Base-by-base conservation (phyloP, 352 stramenopile genomes). In the Phytophthora foliorum region DNA sequence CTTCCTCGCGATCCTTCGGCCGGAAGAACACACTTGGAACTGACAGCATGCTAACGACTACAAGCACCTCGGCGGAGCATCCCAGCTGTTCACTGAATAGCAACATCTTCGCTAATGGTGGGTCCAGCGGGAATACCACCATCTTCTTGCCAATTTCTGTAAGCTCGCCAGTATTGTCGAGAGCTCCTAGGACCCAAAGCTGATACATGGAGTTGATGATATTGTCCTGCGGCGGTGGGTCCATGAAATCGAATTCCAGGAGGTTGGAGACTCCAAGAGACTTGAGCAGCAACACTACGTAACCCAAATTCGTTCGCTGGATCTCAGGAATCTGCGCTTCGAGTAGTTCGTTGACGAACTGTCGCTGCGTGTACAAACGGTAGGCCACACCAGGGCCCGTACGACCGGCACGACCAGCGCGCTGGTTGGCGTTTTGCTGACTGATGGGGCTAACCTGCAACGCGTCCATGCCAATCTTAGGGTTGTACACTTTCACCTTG, bases 401-500 rank as follows among this genome's bases (percentile, higher is more conserved):
- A 45, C 97, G 84, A 6, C 97, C 97, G 7, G 97, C 97, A 45
- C 98, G 91, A 63, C 98, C 98, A 9, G 88, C 90, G 11, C 98
- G 92, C 78, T 99, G 98, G 63, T 99, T 99, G 2, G 98, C 97
- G 69, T 99, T 99, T 57, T 98, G 97, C 80, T 99, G 94, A 32
- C 91, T 98, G 48, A 99, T 96, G 4, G 97, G 98, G 17, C 77
- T 97, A 14, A 98, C 91, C 55, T 99, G 93, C 19, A 99, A 78
- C 6, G 97, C 91, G 78, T 99, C 97, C 98, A 99, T 99, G 57
- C 98, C 98, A 74, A 99, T 99, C 73, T 97, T 98, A 0, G 97
- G 95, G 83, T 99, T 99, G 85, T 99, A 99, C 16, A 99, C 97
- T 73, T 99, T 99, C 14, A 99, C 91, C 70, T 99, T 99, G 80